phyloP scores from a whole-genome alignment of 1,284 basidiomycete genomes.

The Rhodotorula sp. region DNA sequence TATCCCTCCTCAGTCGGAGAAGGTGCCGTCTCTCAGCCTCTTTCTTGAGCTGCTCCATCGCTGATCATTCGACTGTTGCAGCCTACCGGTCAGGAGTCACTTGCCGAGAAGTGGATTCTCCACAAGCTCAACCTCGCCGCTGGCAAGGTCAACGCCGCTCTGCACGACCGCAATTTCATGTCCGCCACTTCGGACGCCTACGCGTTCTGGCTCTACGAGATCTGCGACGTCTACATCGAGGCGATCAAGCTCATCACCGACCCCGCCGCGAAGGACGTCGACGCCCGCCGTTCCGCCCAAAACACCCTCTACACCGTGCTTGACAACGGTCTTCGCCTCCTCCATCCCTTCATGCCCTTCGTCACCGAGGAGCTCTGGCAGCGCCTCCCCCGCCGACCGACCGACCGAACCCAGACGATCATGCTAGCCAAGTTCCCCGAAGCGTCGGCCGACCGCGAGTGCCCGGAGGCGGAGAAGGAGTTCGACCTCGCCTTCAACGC shows the following conservation, averaged over 20 bases:
- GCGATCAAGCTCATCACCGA: conserved; percentile 38
- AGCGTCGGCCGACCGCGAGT: conserved; percentile 62
- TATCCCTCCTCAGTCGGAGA: conserved; percentile 66
- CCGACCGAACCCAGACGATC: conserved; percentile 79
- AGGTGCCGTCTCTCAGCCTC: conserved; percentile 56
- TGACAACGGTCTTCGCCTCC: conserved; percentile 80
- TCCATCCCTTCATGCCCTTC: conserved; percentile 99
- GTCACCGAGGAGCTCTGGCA: conserved; percentile 99
- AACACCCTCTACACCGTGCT: conserved; percentile 95
- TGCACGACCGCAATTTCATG: conserved; percentile 89
- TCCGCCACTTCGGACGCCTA: conserved; percentile 78
- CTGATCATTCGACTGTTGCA: conserved; percentile 47
- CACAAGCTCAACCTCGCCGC: conserved; percentile 88
- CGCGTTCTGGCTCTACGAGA: conserved; percentile 97
- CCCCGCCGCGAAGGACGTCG: conserved; percentile 67
- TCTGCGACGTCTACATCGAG: conserved; percentile 94
- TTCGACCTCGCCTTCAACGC: conserved; percentile 85
- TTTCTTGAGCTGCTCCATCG: not conserved
- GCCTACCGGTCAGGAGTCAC: conserved; percentile 83
- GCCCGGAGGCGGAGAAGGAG: conserved; percentile 70
- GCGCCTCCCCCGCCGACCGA: conserved; percentile 78
- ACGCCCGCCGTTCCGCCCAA: conserved; percentile 76
- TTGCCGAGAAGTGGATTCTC: conserved; percentile 94
- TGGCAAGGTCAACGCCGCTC: conserved; percentile 69
- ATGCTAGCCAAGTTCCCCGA: conserved; percentile 84